Base-by-base conservation (phyloP, 2,329 filamentous ascomycete genomes). In the Monosporascus sp. region DNA sequence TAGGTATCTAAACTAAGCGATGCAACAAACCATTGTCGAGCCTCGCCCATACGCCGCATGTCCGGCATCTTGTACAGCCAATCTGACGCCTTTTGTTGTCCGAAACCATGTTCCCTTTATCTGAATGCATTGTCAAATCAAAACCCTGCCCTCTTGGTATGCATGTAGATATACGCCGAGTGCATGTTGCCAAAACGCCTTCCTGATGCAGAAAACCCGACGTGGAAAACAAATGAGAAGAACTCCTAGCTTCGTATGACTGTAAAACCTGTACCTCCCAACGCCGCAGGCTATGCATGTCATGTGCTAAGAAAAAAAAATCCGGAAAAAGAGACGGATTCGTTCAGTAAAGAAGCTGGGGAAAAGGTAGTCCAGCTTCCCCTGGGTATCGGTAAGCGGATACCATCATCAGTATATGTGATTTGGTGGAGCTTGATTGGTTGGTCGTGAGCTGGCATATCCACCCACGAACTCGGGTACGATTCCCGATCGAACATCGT, bases 401-500 rank as follows among this genome's bases (percentile, higher is more conserved):
- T 38, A 34, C 38, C 22, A 44, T n/a, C 14, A 25, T 27, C 62
- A 59, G 31, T 61, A 61, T 11, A 49, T 57, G 14, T 60, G 60
- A 41, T 38, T 49, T 14, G 48, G 47, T 38, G 20, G 24, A 25
- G 24, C n/a, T 17, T 46, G 42, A 18, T 18, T 18, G 22, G 5
- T 2, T 18, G 60, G 56, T 20, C 64, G 65, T 18, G 56, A 54
- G 31, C 54, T 55, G 24, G 51, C 48, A 31, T 63, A 62, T 2
- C 48, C 42, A 11, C 62, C 52, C 20, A 65, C 42, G 50, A 82
- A 86, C 60, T 86, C 83, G 18, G 88, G 88, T 5, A 92, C 81
- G 20, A 89, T 80, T 11, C 88, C 88, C 0, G 85, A 82, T 38
- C 85, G 83, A 53, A 88, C 75, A 42, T 87, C 83, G 54, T 84